Percentiles rank a stretch among this genome's conserved stretches.
Conservation (phyloP, 805 yeast species). For the Metschnikowia shivogae region DNA sequence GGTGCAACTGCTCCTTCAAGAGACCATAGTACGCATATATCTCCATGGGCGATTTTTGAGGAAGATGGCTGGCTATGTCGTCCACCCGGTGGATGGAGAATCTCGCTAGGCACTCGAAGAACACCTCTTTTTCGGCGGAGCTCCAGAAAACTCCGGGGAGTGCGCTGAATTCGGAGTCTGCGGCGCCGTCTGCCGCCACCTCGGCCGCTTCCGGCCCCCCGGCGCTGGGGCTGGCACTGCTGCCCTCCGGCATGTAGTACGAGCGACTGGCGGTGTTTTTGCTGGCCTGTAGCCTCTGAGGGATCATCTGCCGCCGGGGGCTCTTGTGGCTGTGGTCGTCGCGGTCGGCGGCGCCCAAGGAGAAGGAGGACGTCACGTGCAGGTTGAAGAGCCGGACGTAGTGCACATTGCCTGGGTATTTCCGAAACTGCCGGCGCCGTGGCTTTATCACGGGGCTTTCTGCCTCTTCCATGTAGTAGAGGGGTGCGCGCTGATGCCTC, state of each 20-base stretch:
- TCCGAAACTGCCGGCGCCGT: background rate
- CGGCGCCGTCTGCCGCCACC: no score
- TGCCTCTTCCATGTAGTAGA: no score
- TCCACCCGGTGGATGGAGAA: slow-evolving; percentile 48
- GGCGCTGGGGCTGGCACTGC: background rate
- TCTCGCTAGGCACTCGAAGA: slow-evolving; percentile 47
- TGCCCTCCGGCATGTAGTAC: slow-evolving; percentile 6
- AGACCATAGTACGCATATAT: slow-evolving; percentile 43
- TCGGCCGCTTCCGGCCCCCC: no score
- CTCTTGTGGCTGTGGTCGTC: background rate
- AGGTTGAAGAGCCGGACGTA: slow-evolving; percentile 7
- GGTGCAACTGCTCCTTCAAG: slow-evolving; percentile 26
- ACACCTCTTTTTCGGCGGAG: slow-evolving; percentile 44
- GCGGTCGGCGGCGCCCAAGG: slow-evolving; percentile 4
- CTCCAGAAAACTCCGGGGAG: slow-evolving; percentile 44
- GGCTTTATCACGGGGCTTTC: no score
- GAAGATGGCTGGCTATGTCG: slow-evolving; percentile 33
- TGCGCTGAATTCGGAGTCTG: background rate
- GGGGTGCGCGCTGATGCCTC: no score
- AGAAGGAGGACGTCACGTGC: slow-evolving; percentile 10
- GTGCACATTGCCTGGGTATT: background rate
- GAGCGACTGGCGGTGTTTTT: slow-evolving; percentile 7
- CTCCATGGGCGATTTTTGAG: slow-evolving; percentile 41
- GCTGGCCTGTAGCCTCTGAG: slow-evolving; percentile 9
- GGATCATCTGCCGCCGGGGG: background rate